Base-by-base conservation (phyloP, 2,329 filamentous ascomycete species). In the Claviceps fusiformis region DNA sequence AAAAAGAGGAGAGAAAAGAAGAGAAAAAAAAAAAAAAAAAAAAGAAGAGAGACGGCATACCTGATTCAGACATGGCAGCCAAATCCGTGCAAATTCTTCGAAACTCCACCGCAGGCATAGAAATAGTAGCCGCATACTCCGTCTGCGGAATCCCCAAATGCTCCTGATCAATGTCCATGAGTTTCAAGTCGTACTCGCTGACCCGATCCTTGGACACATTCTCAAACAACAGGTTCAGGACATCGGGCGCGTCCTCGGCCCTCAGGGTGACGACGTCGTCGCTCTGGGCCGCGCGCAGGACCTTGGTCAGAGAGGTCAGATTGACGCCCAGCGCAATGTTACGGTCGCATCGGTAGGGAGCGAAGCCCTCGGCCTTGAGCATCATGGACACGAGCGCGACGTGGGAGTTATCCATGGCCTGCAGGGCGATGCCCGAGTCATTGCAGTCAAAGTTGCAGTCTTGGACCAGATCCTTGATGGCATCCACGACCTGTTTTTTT, bases 361-460 rank as follows among this genome's bases (percentile, higher is more conserved):
- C 85, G 79, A 98, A 98, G 63, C 84, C 85, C 70, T 97, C 93
- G 58, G 92, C 87, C 76, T 93, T 93, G 71, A 98, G 87, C 80
- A 95, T 85, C 93, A 98, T 98, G 62, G 93, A 96, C 54, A 98
- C 93, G 55, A 98, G 88, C 59, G 93, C 93, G 65, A 98, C 93
- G 75, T 98, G 93, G 52, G 91, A 97, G 82, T 97, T 98, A 79
- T 98, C 93, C 95, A 98, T 98, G 67, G 93, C 93, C 75, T 98
- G 93, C 55, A 98, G 87, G 53, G 92, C 91, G 67, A 98, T 93
- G 59, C 93, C 93, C 55, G 89, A 92, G 80, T 98, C 95, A 86
- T 97, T 98, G 86, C 95, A 98, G 80, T 98, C 93, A 76, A 98
- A 98, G 77, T 98, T 98, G 85, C 93, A 98, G 76, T 98, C 93